Evolutionary conservation across 2,329 filamentous ascomycete species (phyloP), one percentile per base, ranked within the genome.

Genomic region (Pseudogymnoascus sp.): DNA sequence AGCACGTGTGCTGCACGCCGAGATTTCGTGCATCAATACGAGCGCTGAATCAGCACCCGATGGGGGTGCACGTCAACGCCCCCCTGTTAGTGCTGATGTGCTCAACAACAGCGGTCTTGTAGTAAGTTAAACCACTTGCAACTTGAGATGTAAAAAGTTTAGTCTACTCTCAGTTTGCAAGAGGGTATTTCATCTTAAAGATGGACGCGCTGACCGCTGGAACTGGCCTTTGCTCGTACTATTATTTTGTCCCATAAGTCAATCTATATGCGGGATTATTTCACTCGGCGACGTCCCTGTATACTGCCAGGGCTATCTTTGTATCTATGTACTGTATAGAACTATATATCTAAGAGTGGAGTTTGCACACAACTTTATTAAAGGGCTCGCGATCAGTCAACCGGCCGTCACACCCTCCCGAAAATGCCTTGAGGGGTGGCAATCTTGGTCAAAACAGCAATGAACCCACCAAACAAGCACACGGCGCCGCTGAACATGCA

Each of bases 361-460:
- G 48, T 31, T n/a, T 16, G 8, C 8, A 31, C n/a, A 11, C 48
- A 31, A 54, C 31, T 31, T 16, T 54, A 31, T 54, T 16, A 11
- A 16, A 54, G 6, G 13, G 31, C 7, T 10, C 7, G n/a, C 8
- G 10, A 51, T 36, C 7, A 14, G 16, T 19, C 13, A 16, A 39
- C 25, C 57, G 14, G 37, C 48, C 11, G 21, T 65, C 62, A 73
- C 37, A 70, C 66, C 63, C 69, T 77, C 7, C 77, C 77, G 1
- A 76, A 65, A 23, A 80, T 60, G 2, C 78, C 78, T 63, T 79
- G 68, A 0, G 72, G 62, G 0, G 76, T 78, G 2, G 66, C 67
- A 6, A 65, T 28, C 68, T 80, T 80, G 14, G 70, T 71, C 1
- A 64, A 66, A 37, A 80, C 34, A 2, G 71, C 75, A 65, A 78